phyloP scores from a whole-genome alignment of 805 yeast species.

The Hanseniaspora singularis region DNA sequence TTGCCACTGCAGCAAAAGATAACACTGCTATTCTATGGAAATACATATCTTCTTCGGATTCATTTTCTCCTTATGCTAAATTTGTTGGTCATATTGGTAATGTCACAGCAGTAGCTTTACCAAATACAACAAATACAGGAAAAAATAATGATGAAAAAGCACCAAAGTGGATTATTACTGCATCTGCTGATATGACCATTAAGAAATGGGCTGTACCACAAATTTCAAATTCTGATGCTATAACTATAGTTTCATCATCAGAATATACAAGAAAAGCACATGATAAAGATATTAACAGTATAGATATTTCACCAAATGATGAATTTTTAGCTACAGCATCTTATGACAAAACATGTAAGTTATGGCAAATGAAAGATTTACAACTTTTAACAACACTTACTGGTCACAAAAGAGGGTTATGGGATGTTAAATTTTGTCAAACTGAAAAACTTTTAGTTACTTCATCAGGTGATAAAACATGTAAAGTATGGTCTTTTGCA shows the following conservation, averaged over 20 bases:
- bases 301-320: constrained; percentile 86
- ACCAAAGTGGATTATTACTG: constrained; percentile 70
- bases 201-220: constrained; percentile 71
- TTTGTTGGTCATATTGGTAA: constrained; percentile 82
- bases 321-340: constrained; percentile 84
- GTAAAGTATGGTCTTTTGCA: constrained; percentile 75
- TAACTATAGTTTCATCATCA: constrained; percentile 41
- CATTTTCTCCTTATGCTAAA: constrained; percentile 40
- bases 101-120: constrained; percentile 69
- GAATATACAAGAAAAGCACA: constrained; percentile 91
- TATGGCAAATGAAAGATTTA: constrained; percentile 81
- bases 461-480: constrained; percentile 85
- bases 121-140: constrained; percentile 31
- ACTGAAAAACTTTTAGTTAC: constrained; percentile 69
- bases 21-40: constrained; percentile 75
- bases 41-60: constrained; percentile 35
- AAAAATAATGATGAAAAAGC: constrained; percentile 17
- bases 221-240: constrained; percentile 20
- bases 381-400: constrained; percentile 72
- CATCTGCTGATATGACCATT: constrained; percentile 71
- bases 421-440: constrained; percentile 78
- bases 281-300: constrained; percentile 85
- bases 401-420: constrained; percentile 89
- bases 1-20: constrained; percentile 87
- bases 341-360: constrained; percentile 80